Evolutionary conservation across 139 green algal species (phyloP), one percentile per base, ranked within the genome.

Genomic region (Micractinium sp.): DNA sequence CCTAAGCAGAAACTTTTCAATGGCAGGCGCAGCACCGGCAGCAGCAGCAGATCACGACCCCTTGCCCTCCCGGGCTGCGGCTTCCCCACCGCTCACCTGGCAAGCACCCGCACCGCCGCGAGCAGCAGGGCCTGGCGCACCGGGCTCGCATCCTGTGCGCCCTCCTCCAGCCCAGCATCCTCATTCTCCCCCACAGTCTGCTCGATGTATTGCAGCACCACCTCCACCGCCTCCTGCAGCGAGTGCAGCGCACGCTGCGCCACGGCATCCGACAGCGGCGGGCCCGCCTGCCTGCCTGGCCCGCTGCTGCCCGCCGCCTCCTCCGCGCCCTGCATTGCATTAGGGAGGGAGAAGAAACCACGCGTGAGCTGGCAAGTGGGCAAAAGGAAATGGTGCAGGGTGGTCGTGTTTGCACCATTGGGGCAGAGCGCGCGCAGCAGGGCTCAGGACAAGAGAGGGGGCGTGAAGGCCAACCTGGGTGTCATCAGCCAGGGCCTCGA

Each of bases 141-240:
- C 18, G 15, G 3, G 61, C 35, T 25, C 25, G 9, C 69, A 41
- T 31, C 39, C 31, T 2, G 38, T 25, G 25, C 86, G 36, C 36
- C 87, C 14, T 33, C 87, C 47, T 33, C 87, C 47, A 23, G 41
- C 18, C 29, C 27, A 39, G 36, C 53, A 18, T n/a, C 53, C 60
- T 73, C 41, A 71, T 19, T 19, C 60, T 83, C 61, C 16, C 47
- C 74, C 60, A 56, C 95, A 86, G 84, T 88, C 78, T 92, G 76
- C 77, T 96, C 93, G 67, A 96, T 87, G 86, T 92, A 95, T 84
- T 95, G 91, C 81, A 96, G 89, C 27, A 96, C 47, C 15, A 85
- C 90, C 12, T 95, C 94, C n/a, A 79, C 73, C 0, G 86, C 81
- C n/a, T 87, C 69, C 41, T 91, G 63, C 80, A 89, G 82, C 4